Percentiles rank a stretch among this genome's conserved stretches.
These are phyloP conservation scores for Syncephalastrum racemosum DNA, from an alignment of 371 early-diverging fungal species.

Conservation along the genomic window DNA sequence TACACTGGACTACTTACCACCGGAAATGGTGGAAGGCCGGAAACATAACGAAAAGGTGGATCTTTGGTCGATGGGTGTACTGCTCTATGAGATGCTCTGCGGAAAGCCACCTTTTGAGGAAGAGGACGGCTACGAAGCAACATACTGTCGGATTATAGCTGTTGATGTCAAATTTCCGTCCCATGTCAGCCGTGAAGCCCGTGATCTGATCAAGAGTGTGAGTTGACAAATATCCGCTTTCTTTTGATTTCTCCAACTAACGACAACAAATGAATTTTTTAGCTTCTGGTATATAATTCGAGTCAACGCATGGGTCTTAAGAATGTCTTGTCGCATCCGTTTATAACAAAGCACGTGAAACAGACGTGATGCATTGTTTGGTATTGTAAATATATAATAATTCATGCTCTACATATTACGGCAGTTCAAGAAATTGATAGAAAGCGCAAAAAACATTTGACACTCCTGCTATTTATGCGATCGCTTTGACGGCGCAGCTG, in stretches of 20 bases:
- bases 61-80: slow-evolving; percentile 83
- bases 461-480: too few species aligned
- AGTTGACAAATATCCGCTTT: slow-evolving; percentile 7
- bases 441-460: too few species aligned
- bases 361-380: not conserved
- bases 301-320: slow-evolving; percentile 75
- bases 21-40: slow-evolving; percentile 84
- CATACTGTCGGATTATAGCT: slow-evolving; percentile 81
- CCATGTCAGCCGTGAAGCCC: slow-evolving; percentile 80
- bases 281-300: slow-evolving; percentile 80
- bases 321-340: slow-evolving; percentile 84
- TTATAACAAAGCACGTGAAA: slow-evolving; percentile 37
- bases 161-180: slow-evolving; percentile 87
- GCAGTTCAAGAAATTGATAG: too few species aligned
- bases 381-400: too few species aligned
- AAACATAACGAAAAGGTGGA: slow-evolving; percentile 80
- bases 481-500: too few species aligned
- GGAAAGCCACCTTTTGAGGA: slow-evolving; percentile 98
- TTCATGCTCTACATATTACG: too few species aligned
- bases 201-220: slow-evolving; percentile 86
- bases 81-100: slow-evolving; percentile 95
- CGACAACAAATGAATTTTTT: slow-evolving; percentile 3
- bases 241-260: slow-evolving; percentile 1
- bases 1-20: slow-evolving; percentile 97
- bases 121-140: slow-evolving; percentile 50